Conservation (phyloP, 352 stramenopile species). For the Globisporangium carolinianum region DNA sequence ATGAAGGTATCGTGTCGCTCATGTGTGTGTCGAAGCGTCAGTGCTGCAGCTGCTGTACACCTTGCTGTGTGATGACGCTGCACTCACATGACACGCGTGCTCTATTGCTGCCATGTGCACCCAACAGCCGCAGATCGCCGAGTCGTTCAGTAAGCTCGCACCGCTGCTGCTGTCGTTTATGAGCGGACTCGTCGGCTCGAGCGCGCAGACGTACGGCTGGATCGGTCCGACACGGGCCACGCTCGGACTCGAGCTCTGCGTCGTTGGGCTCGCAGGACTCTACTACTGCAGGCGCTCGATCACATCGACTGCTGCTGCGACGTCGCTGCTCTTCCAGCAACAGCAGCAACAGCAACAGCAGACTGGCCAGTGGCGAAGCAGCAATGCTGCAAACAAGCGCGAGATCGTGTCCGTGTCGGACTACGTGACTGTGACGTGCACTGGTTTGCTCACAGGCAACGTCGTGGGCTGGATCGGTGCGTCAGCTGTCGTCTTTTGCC, state of each 20-base stretch:
- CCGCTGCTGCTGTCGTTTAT: slow-evolving; percentile 54
- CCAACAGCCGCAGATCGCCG: slow-evolving; percentile 33
- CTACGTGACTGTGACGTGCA: slow-evolving; percentile 56
- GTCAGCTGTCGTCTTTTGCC: slow-evolving; percentile 47
- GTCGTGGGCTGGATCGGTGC: slow-evolving; percentile 49
- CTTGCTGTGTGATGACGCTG: not conserved
- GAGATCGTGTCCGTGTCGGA: slow-evolving; percentile 65
- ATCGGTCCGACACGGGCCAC: slow-evolving; percentile 18
- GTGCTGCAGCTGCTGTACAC: no score
- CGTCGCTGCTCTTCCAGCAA: slow-evolving; percentile 2
- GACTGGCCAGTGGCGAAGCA: not conserved
- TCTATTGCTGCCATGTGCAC: not conserved
- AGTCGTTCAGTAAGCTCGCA: slow-evolving; percentile 55
- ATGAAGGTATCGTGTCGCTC: slow-evolving; percentile 21
- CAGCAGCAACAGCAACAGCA: slow-evolving; percentile 7
- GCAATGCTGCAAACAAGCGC: slow-evolving; percentile 13
- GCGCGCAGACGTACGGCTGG: slow-evolving; percentile 29
- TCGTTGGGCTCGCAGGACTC: slow-evolving; percentile 50
- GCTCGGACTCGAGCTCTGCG: slow-evolving; percentile 28
- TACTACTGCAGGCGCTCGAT: slow-evolving; percentile 44
- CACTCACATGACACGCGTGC: not conserved
- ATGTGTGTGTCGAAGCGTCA: not conserved
- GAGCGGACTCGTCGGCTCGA: slow-evolving; percentile 48
- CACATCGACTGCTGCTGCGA: not conserved
- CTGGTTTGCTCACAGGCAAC: slow-evolving; percentile 55